phyloP scores from a whole-genome alignment of 192 early-diverging fungal species.

The Mortierella alpina region DNA sequence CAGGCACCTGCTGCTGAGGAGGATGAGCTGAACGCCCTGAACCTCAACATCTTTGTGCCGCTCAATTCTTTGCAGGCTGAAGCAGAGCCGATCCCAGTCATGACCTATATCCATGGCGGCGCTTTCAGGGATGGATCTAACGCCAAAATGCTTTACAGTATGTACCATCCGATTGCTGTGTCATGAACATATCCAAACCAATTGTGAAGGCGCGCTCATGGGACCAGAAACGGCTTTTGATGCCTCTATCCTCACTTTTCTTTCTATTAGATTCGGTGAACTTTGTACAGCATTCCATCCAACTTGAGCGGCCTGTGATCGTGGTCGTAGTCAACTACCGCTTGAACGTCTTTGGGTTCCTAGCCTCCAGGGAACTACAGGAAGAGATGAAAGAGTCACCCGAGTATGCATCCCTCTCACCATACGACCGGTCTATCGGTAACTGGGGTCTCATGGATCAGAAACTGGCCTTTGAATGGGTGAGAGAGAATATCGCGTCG shows the following conservation, averaged over 20 bases:
- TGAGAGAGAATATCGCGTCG: constrained; percentile 19
- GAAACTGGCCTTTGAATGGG: constrained; percentile 35
- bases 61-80: not conserved
- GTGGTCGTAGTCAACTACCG: constrained; percentile 63
- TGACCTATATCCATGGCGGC: constrained; percentile 37
- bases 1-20: constrained; percentile 4
- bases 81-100: constrained; percentile 16
- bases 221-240: constrained; percentile 16
- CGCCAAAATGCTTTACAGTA: constrained; percentile 27
- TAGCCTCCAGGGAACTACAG: constrained; percentile 38
- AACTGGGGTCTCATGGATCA: constrained; percentile 50
- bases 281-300: constrained; percentile 31
- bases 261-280: constrained; percentile 16
- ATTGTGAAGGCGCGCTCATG: not conserved
- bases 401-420: not conserved
- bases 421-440: constrained; percentile 22
- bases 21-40: constrained; percentile 14
- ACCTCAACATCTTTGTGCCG: constrained; percentile 36
- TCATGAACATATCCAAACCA: not conserved
- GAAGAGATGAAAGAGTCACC: constrained; percentile 21
- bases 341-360: constrained; percentile 58
- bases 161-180: not conserved
- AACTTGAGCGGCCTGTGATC: constrained; percentile 40
- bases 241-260: not conserved
- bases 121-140: constrained; percentile 24